Evolutionary conservation across 495 filamentous ascomycete species (phyloP), one percentile per base, ranked within the genome.

Genomic region (Halenospora varia): DNA sequence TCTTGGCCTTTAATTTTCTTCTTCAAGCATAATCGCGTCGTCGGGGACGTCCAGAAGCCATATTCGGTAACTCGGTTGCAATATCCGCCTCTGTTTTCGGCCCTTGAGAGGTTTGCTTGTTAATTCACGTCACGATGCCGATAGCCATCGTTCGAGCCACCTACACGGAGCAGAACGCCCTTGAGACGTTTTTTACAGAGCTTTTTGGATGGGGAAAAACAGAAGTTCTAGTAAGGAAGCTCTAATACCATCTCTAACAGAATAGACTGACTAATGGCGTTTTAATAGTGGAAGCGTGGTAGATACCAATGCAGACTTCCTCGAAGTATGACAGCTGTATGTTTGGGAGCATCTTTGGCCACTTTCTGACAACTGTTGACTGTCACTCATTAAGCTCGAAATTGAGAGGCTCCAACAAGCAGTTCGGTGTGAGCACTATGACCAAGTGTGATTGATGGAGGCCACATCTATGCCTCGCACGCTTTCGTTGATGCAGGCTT

Each of bases 271-370:
- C 19, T 49, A 25, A 49, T 25, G 47, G 19, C 6, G 19, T n/a
- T 24, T 49, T 49, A 25, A 3, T 25, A 49, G 47, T 49, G 47
- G 47, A 49, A 23, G 10, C 47, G 47, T 49, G 47, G 47, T 49
- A 23, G 47, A 49, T 49, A 24, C 23, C 47, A 49, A 49, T 49
- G 47, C 22, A 49, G 3, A 49, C 9, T 25, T 25, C 47, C 47
- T 24, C 19, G 47, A 19, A 3, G 9, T 23, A 23, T 49, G 47
- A 49, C 18, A 49, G 18, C 6, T 6, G 47, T 49, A 45, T 20
- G 42, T 45, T 17, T 3, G n/a, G 42, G n/a, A 20, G 6, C 42
- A 8, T 45, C 18, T 15, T 45, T n/a, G 42, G 8, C 42, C 11
- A n/a, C 42, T 9, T 45, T 45, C 18, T 45, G 42, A 45, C 18